Conservation (phyloP, 2,329 filamentous ascomycete species). For the Talaromyces albobiverticillius region DNA sequence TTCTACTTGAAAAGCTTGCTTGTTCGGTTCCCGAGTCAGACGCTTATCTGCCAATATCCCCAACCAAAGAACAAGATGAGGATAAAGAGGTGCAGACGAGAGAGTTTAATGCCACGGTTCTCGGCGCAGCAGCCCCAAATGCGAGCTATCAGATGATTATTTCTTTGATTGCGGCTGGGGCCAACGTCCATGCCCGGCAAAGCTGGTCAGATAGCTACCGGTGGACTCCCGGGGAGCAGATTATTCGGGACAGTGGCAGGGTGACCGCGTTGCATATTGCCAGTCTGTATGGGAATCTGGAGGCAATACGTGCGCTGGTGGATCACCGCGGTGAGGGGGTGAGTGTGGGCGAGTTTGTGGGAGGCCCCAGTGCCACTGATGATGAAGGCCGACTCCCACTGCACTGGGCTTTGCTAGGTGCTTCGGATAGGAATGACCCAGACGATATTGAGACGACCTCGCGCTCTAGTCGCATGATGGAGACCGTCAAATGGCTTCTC, state of each 20-base stretch:
- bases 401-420: constrained; percentile 18
- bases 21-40: no score
- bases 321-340: constrained; percentile 16
- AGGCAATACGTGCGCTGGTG: constrained; percentile 1
- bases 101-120: background rate
- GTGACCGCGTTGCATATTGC: constrained; percentile 1
- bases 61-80: no score
- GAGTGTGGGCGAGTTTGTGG: background rate
- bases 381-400: constrained; percentile 16
- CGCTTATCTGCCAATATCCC: no score
- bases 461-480: constrained; percentile 11
- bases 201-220: background rate
- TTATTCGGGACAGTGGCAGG: background rate
- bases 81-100: no score
- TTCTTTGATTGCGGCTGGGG: constrained; percentile 18
- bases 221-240: no score
- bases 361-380: constrained; percentile 9
- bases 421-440: constrained; percentile 6
- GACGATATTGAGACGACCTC: constrained; percentile 11
- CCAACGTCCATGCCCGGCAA: constrained; percentile 16
- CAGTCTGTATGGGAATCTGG: constrained; percentile 1
- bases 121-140: constrained; percentile 13
- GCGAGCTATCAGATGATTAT: constrained; percentile 16
- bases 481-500: constrained; percentile 21
- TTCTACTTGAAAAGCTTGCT: no score